These are phyloP conservation scores for Hemisphaericaspora lyxosophila DNA, from an alignment of 1,139 yeast genomes.

Conservation along the genomic window DNA sequence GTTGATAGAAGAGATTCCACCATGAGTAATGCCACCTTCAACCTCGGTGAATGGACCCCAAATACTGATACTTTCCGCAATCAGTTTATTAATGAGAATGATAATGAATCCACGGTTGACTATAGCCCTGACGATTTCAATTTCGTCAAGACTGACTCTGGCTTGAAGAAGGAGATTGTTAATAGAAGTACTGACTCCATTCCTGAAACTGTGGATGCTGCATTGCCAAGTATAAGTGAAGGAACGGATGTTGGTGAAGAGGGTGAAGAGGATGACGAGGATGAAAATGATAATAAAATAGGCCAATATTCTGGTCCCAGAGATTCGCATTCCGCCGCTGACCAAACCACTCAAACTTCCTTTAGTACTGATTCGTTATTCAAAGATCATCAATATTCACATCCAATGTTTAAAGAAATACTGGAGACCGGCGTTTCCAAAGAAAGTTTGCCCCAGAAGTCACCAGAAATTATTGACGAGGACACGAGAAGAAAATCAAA, in stretches of 20 bases:
- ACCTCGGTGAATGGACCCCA: conserved; percentile 55
- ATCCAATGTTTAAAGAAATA: conserved; percentile 33
- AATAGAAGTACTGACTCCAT: conserved; percentile 18
- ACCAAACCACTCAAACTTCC: conserved; percentile 9
- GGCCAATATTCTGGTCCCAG: conserved; percentile 4
- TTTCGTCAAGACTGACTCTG: conserved; percentile 27
- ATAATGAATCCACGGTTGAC: conserved; percentile 40
- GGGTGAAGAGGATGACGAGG: conserved; percentile 8
- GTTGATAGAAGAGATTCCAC: conserved; percentile 33
- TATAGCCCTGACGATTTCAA: conserved; percentile 33
- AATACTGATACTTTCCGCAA: conserved; percentile 50
- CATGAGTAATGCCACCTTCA: conserved; percentile 39
- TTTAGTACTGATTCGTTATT: conserved; percentile 31
- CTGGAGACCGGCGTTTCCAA: conserved; percentile 24
- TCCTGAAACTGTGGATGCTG: conserved; percentile 46
- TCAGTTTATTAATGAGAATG: conserved; percentile 49
- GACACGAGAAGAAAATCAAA: conserved; percentile 8
- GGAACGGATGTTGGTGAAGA: conserved; percentile 27
- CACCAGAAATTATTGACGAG: conserved; percentile 12
- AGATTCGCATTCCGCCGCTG: conserved; percentile 4
- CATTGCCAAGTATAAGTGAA: conserved; percentile 39
- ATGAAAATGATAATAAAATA: conserved; percentile 7
- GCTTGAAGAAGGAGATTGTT: conserved; percentile 25
- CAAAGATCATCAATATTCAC: conserved; percentile 23
- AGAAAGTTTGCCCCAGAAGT: conserved; percentile 12